Evolutionary conservation across 2,329 filamentous ascomycete species (phyloP).

Genomic region (Rhynchosporium graminicola): DNA sequence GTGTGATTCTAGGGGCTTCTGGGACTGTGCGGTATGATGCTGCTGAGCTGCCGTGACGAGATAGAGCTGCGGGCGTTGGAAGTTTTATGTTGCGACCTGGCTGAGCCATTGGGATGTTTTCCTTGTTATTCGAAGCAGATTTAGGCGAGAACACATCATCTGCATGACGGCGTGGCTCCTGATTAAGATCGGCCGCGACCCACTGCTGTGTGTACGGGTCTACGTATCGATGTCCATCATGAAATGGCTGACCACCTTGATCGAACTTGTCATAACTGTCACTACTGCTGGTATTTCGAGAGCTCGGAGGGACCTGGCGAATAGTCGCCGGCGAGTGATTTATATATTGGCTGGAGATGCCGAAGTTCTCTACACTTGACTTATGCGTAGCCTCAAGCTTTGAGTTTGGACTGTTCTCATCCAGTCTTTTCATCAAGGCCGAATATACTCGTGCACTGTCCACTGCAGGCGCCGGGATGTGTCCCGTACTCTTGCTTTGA

Average conservation of each 20-base stretch:
- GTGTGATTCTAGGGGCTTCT: slow-evolving; percentile 26
- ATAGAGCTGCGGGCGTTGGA: background rate
- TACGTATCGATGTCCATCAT: slow-evolving; percentile 25
- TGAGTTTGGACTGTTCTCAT: slow-evolving; percentile 43
- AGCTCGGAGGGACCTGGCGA: slow-evolving; percentile 30
- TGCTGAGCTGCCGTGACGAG: slow-evolving; percentile 26
- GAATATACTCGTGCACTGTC: slow-evolving; percentile 63
- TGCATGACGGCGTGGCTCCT: slow-evolving; percentile 22
- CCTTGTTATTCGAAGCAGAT: slow-evolving; percentile 17
- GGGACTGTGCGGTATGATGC: slow-evolving; percentile 29
- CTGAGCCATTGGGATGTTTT: slow-evolving; percentile 20
- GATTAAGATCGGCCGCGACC: slow-evolving; percentile 26
- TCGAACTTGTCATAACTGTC: slow-evolving; percentile 23
- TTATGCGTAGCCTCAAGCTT: slow-evolving; percentile 30
- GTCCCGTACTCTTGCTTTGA: slow-evolving; percentile 22
- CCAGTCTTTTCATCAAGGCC: slow-evolving; percentile 60
- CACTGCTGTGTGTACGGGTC: slow-evolving; percentile 31
- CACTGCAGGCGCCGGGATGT: slow-evolving; percentile 37
- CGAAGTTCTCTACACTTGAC: slow-evolving; percentile 26
- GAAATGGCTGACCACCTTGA: slow-evolving; percentile 20
- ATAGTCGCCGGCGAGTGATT: slow-evolving; percentile 32
- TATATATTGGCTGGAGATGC: background rate
- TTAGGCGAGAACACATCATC: slow-evolving; percentile 35
- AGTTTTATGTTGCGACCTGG: background rate
- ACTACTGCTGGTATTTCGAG: slow-evolving; percentile 13